Percentiles rank a stretch among this genome's conserved stretches.
These are phyloP conservation scores for Xylaria flabelliformis DNA, from an alignment of 495 filamentous ascomycete genomes.

Conservation along the genomic window DNA sequence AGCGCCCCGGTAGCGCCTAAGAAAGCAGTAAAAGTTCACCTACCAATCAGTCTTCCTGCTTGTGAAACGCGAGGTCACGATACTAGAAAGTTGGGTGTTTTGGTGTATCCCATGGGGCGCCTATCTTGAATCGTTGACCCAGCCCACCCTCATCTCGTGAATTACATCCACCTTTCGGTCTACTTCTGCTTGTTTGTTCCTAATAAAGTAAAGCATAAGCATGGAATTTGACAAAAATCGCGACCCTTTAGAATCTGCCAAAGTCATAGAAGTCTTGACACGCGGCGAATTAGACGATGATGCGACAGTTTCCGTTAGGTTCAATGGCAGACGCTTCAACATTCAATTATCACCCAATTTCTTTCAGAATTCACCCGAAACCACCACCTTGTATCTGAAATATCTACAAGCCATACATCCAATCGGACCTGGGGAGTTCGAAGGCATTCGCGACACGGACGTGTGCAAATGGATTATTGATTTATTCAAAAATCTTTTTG, in stretches of 20 bases:
- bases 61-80: too few species aligned
- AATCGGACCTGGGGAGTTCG: conserved; percentile 16
- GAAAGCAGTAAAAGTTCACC: too few species aligned
- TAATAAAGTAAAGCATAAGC: background rate
- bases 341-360: conserved; percentile 29
- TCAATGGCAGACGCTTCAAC: conserved; percentile 31
- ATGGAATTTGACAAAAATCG: background rate
- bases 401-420: conserved; percentile 24
- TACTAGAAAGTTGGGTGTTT: too few species aligned
- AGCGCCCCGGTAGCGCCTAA: too few species aligned
- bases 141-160: too few species aligned
- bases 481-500: conserved; percentile 27
- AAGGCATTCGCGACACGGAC: conserved; percentile 11
- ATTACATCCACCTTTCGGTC: background rate
- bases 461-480: conserved; percentile 20
- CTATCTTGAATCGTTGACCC: too few species aligned
- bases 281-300: conserved; percentile 18
- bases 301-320: conserved; percentile 27
- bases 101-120: too few species aligned
- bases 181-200: background rate
- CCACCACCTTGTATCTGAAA: conserved; percentile 29
- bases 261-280: conserved; percentile 17
- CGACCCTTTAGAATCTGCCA: background rate
- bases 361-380: conserved; percentile 26
- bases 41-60: too few species aligned